Conservation (phyloP, 805 yeast genomes). For the Nakazawaea wickerhamii region DNA sequence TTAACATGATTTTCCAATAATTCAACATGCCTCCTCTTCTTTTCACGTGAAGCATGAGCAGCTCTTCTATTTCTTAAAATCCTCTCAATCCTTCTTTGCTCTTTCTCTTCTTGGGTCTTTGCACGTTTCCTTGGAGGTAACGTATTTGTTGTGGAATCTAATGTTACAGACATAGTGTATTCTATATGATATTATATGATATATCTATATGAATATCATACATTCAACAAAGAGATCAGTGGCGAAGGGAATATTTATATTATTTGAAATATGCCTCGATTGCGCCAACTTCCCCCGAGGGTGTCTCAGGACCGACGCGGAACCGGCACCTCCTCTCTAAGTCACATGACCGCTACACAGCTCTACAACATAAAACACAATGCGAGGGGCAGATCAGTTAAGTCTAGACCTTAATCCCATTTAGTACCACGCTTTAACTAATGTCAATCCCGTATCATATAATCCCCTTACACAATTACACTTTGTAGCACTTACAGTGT, state of each 20-base stretch:
- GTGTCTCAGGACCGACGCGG: too few relatives aligned
- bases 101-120: conserved; percentile 93
- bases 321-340: too few relatives aligned
- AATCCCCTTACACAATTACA: too few relatives aligned
- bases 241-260: conserved; percentile 2
- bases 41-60: conserved; percentile 95
- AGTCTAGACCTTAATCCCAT: too few relatives aligned
- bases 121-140: conserved; percentile 96
- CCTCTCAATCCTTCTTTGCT: conserved; percentile 90
- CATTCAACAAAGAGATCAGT: too few relatives aligned
- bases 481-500: too few relatives aligned
- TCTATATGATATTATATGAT: background rate
- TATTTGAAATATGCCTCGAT: background rate
- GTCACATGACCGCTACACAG: too few relatives aligned
- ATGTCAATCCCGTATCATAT: too few relatives aligned
- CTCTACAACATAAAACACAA: too few relatives aligned
- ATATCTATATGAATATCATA: background rate
- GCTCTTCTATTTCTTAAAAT: conserved; percentile 92
- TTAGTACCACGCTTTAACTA: too few relatives aligned
- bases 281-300: background rate
- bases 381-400: too few relatives aligned
- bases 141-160: conserved; percentile 21
- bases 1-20: conserved; percentile 61
- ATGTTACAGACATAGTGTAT: background rate
- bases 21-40: conserved; percentile 90